phyloP scores from a whole-genome alignment of 2,329 filamentous ascomycete genomes.

The Xylariaceae sp. region DNA sequence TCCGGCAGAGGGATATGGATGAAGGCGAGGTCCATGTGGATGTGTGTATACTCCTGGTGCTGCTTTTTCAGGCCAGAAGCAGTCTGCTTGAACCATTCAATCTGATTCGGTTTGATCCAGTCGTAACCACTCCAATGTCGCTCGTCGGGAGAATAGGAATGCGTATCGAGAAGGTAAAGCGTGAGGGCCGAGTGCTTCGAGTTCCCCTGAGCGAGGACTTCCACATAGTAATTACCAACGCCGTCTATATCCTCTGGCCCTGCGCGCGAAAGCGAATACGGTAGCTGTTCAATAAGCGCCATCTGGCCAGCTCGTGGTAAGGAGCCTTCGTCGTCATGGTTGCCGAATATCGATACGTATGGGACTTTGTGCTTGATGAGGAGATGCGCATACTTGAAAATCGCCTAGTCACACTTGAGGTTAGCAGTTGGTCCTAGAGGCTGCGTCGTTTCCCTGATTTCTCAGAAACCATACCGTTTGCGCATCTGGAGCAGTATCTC shows the following conservation, averaged over 20 bases:
- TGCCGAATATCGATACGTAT: slow-evolving; percentile 91
- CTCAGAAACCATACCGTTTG: slow-evolving; percentile 58
- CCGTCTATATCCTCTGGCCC: slow-evolving; percentile 82
- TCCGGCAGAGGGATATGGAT: slow-evolving; percentile 96
- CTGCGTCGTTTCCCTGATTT: background rate
- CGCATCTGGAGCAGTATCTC: slow-evolving; percentile 83
- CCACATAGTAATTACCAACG: slow-evolving; percentile 90
- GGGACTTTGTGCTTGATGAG: slow-evolving; percentile 85
- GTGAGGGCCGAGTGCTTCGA: slow-evolving; percentile 87
- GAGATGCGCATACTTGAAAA: slow-evolving; percentile 86
- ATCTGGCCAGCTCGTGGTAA: slow-evolving; percentile 75
- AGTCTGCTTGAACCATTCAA: slow-evolving; percentile 86
- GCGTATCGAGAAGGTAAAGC: slow-evolving; percentile 91
- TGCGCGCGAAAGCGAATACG: slow-evolving; percentile 80
- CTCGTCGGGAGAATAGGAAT: slow-evolving; percentile 87
- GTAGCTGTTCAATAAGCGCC: slow-evolving; percentile 77
- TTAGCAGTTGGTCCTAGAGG: slow-evolving; percentile 17
- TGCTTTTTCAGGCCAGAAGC: slow-evolving; percentile 67
- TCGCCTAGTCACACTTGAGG: slow-evolving; percentile 48
- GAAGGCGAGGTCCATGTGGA: slow-evolving; percentile 93
- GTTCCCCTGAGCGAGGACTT: slow-evolving; percentile 73
- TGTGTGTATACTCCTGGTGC: slow-evolving; percentile 80
- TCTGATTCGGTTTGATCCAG: slow-evolving; percentile 92
- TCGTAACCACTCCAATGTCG: slow-evolving; percentile 87
- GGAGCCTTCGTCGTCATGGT: slow-evolving; percentile 90